Evolutionary conservation across 805 yeast genomes (phyloP).

Genomic region (Cyberlindnera veronae): DNA sequence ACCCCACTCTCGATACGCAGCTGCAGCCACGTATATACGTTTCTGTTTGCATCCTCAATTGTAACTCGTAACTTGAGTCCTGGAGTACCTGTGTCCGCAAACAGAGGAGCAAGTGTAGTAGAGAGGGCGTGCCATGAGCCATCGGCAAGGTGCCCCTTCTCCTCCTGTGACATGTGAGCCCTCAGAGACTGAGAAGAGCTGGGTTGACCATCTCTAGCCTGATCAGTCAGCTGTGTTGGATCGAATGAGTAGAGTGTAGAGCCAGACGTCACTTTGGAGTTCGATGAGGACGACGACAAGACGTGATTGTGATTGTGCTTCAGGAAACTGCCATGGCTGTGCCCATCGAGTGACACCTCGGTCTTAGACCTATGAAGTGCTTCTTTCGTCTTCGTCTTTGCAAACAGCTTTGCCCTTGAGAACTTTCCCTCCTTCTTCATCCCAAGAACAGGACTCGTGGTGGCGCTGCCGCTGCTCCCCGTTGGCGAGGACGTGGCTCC

Average conservation of each 20-base stretch:
- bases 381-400: slow-evolving; percentile 27
- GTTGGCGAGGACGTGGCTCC: slow-evolving; percentile 6
- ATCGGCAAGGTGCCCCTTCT: slow-evolving; percentile 40
- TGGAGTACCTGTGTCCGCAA: slow-evolving; percentile 37
- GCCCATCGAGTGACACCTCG: slow-evolving; percentile 10
- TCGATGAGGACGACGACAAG: slow-evolving; percentile 36
- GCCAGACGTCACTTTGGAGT: slow-evolving; percentile 33
- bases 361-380: slow-evolving; percentile 16
- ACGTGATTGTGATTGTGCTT: slow-evolving; percentile 19
- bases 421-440: slow-evolving; percentile 24
- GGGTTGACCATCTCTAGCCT: slow-evolving; percentile 26
- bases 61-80: slow-evolving; percentile 39
- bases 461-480: slow-evolving; percentile 11
- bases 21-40: slow-evolving; percentile 39
- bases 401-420: slow-evolving; percentile 25
- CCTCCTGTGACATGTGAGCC: slow-evolving; percentile 29
- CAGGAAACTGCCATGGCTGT: slow-evolving; percentile 21
- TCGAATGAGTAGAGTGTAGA: slow-evolving; percentile 36
- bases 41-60: slow-evolving; percentile 52
- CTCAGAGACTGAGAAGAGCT: background rate
- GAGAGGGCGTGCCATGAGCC: slow-evolving; percentile 49
- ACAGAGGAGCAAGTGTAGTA: slow-evolving; percentile 42
- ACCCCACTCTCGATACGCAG: slow-evolving; percentile 36
- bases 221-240: slow-evolving; percentile 19
- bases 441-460: slow-evolving; percentile 17